These are phyloP conservation scores for Harrya chromipes DNA, from an alignment of 768 basidiomycete genomes.

Conservation along the genomic window DNA sequence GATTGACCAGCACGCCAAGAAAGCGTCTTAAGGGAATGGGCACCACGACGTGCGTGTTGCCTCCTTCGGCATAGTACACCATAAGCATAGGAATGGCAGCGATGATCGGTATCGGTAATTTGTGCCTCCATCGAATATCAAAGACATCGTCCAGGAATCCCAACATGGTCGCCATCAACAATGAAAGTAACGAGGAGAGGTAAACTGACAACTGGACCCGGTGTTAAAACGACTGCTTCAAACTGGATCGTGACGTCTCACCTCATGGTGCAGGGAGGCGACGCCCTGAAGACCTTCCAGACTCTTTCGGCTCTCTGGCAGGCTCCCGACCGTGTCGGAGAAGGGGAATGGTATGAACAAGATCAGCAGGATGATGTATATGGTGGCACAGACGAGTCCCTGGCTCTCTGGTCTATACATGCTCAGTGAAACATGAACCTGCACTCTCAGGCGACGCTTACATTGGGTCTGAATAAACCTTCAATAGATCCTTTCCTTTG, in stretches of 20 bases:
- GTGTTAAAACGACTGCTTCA: background rate
- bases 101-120: constrained; percentile 94
- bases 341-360: constrained; percentile 97
- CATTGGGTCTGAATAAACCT: constrained; percentile 73
- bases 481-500: constrained; percentile 84
- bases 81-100: constrained; percentile 92
- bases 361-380: constrained; percentile 84
- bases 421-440: background rate
- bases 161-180: constrained; percentile 89
- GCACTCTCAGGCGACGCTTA: constrained; percentile 32
- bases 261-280: constrained; percentile 72
- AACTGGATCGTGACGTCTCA: constrained; percentile 30
- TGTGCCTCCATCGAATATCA: constrained; percentile 98
- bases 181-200: constrained; percentile 86
- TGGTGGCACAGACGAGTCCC: constrained; percentile 84
- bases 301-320: constrained; percentile 39
- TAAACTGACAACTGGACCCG: constrained; percentile 76
- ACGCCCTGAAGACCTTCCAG: constrained; percentile 46
- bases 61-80: constrained; percentile 94
- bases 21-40: constrained; percentile 76
- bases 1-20: constrained; percentile 76
- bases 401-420: constrained; percentile 84
- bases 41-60: constrained; percentile 91
- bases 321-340: constrained; percentile 60
- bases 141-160: constrained; percentile 98